Conservation (phyloP, 2,329 filamentous ascomycete genomes). For the Penicillium sp. region DNA sequence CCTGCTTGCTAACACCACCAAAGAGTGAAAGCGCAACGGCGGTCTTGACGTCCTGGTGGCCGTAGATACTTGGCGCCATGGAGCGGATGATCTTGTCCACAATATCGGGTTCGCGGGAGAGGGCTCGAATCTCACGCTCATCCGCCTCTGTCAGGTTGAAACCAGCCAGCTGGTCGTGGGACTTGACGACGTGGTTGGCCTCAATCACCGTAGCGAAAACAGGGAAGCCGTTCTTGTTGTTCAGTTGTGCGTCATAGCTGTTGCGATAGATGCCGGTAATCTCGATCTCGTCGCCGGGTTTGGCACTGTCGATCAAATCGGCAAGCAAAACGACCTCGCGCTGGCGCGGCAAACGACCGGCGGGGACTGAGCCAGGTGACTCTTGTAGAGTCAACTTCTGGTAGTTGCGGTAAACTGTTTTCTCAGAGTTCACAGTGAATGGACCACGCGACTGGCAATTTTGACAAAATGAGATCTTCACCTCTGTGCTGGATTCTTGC, state of each 20-base stretch:
- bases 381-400: constrained; percentile 97
- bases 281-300: constrained; percentile 96
- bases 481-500: constrained; percentile 93
- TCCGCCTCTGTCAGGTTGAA: constrained; percentile 95
- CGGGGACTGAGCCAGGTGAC: constrained; percentile 92
- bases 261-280: constrained; percentile 96
- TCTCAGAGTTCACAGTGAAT: constrained; percentile 93
- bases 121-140: constrained; percentile 79
- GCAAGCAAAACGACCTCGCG: constrained; percentile 93
- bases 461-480: constrained; percentile 94
- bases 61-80: constrained; percentile 95
- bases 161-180: constrained; percentile 93
- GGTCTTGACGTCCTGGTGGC: constrained; percentile 94
- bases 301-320: constrained; percentile 94
- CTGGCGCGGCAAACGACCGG: constrained; percentile 86
- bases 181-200: constrained; percentile 94
- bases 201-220: constrained; percentile 97
- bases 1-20: constrained; percentile 85
- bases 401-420: constrained; percentile 97
- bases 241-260: constrained; percentile 95
- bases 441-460: constrained; percentile 93
- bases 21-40: constrained; percentile 91
- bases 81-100: constrained; percentile 89
- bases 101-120: constrained; percentile 87
- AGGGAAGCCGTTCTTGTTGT: constrained; percentile 97